A percentile compares a stretch with the other conserved stretches of the same genome.
These are phyloP conservation scores for Melocanna baccifera DNA, from an alignment of 176 grass and related monocot species.

Conservation along the genomic window DNA sequence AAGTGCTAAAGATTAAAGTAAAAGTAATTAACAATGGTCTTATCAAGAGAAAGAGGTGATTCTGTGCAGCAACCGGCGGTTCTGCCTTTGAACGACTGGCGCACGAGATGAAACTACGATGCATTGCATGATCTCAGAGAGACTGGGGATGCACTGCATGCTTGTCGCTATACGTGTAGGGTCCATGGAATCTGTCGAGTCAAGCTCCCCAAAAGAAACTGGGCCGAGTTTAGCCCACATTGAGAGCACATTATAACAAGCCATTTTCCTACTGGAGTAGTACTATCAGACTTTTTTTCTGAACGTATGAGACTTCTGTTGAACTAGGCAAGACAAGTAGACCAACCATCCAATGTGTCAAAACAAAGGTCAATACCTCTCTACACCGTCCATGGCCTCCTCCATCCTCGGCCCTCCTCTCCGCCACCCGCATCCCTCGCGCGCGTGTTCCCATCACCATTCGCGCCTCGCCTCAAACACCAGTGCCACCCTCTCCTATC, in stretches of 20 bases:
- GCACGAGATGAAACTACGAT: background rate
- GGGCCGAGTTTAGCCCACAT: background rate
- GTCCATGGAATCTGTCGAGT: background rate
- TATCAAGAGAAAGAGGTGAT: background rate
- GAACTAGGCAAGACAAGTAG: background rate
- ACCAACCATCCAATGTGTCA: background rate
- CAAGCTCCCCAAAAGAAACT: background rate
- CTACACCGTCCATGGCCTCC: constrained; percentile 26
- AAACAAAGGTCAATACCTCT: background rate
- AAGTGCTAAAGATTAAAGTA: too few relatives aligned
- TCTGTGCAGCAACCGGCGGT: background rate
- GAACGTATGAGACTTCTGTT: too few relatives aligned
- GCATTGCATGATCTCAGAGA: background rate
- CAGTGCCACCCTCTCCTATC: background rate
- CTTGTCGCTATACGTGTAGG: background rate
- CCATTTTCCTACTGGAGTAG: background rate
- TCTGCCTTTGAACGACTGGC: background rate
- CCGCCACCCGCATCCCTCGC: constrained; percentile 28
- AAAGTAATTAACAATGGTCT: too few relatives aligned
- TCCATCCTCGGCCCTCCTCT: constrained; percentile 26
- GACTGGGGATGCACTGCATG: background rate
- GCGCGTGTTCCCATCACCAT: constrained; percentile 22
- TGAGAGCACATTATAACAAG: background rate
- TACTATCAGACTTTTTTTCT: background rate
- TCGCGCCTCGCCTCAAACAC: background rate